Evolutionary conservation across 2,329 filamentous ascomycete species (phyloP), one percentile per base, ranked within the genome.

Genomic region (Botrytis paeoniae): DNA sequence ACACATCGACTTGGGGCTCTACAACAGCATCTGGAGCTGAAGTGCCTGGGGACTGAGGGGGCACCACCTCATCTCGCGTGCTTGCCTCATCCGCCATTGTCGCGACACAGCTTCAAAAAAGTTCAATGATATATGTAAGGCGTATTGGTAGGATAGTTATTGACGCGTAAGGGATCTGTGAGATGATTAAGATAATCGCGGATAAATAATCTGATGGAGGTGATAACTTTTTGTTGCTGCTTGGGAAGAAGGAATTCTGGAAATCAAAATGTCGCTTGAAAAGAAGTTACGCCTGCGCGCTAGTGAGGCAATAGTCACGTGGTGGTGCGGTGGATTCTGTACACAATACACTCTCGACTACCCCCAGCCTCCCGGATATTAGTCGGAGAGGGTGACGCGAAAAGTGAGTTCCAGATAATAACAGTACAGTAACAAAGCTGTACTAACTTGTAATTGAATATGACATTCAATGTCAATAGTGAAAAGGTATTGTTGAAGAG

Each of bases 41-140:
- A 70, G 73, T 29, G 8, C 77, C 78, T 73, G 74, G 66, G 60
- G 73, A 43, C 48, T 74, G 35, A 68, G 74, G 37, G 65, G 76
- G 66, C 66, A 60, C 63, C 51, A 73, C 72, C 39, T 74, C 73
- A 74, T 75, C 74, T 75, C 74, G 73, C 54, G 76, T 72, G 64
- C 71, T 76, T 74, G 74, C 73, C 71, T 78, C 77, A 74, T 80
- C 77, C 59, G 79, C 74, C 79, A 80, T 80, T 12, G 76, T 77
- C 75, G 78, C 77, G 76, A 75, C 75, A 74, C 70, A 68, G 70
- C 63, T 72, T 72, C 63, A 61, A 72, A 69, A 57, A 57, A 51
- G 65, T 61, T 72, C 70, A 39, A 72, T 57, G 63, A 39, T 60
- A 61, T 59, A 68, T 37, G 73, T 73, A 62, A 69, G 68, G 72